phyloP scores from a whole-genome alignment of 176 grass and related monocot genomes.

The Secale cereale region DNA sequence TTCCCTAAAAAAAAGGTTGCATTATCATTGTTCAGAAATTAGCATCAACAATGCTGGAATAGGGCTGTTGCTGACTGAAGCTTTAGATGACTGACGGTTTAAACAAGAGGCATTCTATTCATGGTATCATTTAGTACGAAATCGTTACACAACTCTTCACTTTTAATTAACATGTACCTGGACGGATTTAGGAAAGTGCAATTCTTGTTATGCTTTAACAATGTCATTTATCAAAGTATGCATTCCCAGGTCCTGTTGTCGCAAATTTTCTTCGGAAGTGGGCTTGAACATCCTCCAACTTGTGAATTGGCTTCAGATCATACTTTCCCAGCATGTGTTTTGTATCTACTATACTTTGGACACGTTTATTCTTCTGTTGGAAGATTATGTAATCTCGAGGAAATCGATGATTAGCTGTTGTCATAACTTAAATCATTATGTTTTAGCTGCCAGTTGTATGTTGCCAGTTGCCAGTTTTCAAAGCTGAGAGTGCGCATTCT shows the following conservation, averaged over 20 bases:
- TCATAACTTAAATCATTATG: neutral
- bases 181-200: no score
- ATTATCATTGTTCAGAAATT: neutral
- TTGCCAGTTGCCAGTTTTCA: no score
- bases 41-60: neutral
- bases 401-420: neutral
- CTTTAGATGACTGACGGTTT: neutral
- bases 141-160: no score
- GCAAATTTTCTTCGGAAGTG: neutral
- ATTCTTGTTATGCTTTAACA: no score
- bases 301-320: neutral
- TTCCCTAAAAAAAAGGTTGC: neutral
- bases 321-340: neutral
- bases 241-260: neutral
- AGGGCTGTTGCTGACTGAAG: neutral
- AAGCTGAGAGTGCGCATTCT: no score
- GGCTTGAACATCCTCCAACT: neutral
- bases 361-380: neutral
- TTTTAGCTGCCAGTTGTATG: neutral
- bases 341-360: neutral
- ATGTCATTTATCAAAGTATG: neutral
- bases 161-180: no score
- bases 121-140: no score
- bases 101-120: neutral
- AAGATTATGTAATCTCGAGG: neutral